Base-by-base conservation (phyloP, 192 early-diverging fungal genomes). In the Spizellomyces punctatus region DNA sequence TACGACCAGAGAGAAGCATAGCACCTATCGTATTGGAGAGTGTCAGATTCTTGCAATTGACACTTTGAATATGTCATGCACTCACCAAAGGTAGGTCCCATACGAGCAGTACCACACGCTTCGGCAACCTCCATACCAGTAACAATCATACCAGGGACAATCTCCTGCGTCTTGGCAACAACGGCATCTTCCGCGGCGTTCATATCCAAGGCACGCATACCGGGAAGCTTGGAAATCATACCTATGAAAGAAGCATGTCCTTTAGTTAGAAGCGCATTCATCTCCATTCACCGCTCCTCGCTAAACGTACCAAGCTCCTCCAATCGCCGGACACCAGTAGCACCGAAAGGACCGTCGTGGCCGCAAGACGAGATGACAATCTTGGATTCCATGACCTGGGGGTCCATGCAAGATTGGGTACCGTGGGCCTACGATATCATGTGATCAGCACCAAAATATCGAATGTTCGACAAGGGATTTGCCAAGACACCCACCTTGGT, bases 81-180 rank as follows among this genome's bases (percentile, higher is more conserved):
- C 46, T 55, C 76, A 36, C 27, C 73, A 54, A 83, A 81, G 41
- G 82, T 81, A 55, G 82, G 83, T 78, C 83, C 90, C 90, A 91
- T 91, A 48, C 90, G 87, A 58, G 85, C 80, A 67, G 80, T 79
- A 36, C 90, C 90, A 76, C 86, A 87, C 49, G 88, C 73, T 76
- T 91, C 90, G 58, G 88, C 80, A 49, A 91, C 79, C 77, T 91
- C 90, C 90, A 91, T 91, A 58, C 90, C 90, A 65, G 77, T 77
- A 45, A 89, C 79, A 76, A 91, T 86, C 82, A 91, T 82, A 59
- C 90, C 90, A 46, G 87, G 87, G 49, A 85, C 83, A 45, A 91
- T 86, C 69, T 91, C 87, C 27, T 84, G 83, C 43, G 90, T 91
- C 64, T 82, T 79, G 67, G 79, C 77, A 44, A 90, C 90, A 41